Percentiles rank a stretch among this genome's conserved stretches.
These are phyloP conservation scores for Penicillium roqueforti DNA, from an alignment of 495 filamentous ascomycete genomes.

Conservation along the genomic window DNA sequence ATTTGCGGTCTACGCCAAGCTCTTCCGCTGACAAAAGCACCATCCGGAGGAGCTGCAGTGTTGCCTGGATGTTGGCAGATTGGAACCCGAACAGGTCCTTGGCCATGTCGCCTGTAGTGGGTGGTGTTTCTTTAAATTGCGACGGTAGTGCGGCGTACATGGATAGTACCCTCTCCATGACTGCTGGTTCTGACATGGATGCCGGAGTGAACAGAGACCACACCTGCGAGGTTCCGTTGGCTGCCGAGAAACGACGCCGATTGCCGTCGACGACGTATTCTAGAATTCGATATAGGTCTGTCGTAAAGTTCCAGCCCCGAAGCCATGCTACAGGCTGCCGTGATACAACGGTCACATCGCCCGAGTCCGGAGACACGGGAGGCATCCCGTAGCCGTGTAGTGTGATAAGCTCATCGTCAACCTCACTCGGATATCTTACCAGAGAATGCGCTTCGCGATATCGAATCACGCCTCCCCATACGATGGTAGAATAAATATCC, in stretches of 20 bases:
- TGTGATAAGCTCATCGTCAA: constrained; percentile 41
- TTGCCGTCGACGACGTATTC: constrained; percentile 43
- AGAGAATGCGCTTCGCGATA: constrained; percentile 41
- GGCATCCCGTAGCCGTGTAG: constrained; percentile 24
- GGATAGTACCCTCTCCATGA: constrained; percentile 37
- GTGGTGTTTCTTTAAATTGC: constrained; percentile 35
- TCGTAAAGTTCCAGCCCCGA: constrained; percentile 50
- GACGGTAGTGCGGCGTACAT: constrained; percentile 39
- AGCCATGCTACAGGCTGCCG: constrained; percentile 38
- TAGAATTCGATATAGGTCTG: constrained; percentile 48
- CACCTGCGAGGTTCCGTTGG: constrained; percentile 27
- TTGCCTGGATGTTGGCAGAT: constrained; percentile 51
- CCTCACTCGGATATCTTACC: constrained; percentile 43
- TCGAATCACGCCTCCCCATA: constrained; percentile 45
- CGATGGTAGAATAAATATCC: constrained; percentile 46
- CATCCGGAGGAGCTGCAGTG: constrained; percentile 48
- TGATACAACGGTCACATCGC: constrained; percentile 11
- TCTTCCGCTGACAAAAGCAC: constrained; percentile 42
- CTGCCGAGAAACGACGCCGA: constrained; percentile 23
- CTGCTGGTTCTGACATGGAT: constrained; percentile 26
- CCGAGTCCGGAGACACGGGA: constrained; percentile 13
- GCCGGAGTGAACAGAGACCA: constrained; percentile 26
- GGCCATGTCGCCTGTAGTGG: constrained; percentile 27
- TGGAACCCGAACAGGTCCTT: constrained; percentile 47
- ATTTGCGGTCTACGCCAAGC: constrained; percentile 42